Evolutionary conservation across 2,329 filamentous ascomycete species (phyloP).

Genomic region (Xylaria sp.): DNA sequence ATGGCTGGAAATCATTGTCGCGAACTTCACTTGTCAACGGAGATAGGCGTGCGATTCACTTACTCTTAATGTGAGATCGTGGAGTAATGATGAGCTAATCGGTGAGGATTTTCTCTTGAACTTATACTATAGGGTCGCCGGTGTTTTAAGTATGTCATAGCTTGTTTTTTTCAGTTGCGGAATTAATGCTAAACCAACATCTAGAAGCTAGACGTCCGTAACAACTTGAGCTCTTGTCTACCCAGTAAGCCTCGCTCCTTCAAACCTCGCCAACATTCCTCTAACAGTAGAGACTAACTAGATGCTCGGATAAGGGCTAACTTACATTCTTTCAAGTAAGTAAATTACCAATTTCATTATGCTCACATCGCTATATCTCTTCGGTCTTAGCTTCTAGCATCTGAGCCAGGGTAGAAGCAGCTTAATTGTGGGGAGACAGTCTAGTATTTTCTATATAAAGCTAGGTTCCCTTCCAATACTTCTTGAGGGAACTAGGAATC

Average conservation of each 20-base stretch:
- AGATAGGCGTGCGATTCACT: background rate
- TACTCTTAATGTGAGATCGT: background rate
- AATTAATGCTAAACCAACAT: background rate
- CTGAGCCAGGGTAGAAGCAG: no score
- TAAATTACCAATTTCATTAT: background rate
- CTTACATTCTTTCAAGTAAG: background rate
- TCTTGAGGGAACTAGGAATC: no score
- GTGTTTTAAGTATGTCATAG: background rate
- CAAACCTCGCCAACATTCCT: background rate
- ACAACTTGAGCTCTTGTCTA: background rate
- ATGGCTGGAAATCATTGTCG: background rate
- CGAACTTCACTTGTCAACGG: background rate
- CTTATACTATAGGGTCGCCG: background rate
- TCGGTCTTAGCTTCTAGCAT: background rate
- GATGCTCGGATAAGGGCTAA: background rate
- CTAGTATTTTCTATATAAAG: no score
- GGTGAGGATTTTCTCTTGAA: background rate
- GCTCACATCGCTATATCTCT: background rate
- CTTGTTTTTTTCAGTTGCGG: background rate
- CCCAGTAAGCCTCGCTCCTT: no score
- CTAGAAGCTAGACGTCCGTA: background rate
- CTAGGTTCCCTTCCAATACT: no score
- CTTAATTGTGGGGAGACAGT: no score
- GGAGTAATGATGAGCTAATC: background rate
- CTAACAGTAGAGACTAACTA: background rate